phyloP scores from a whole-genome alignment of 768 basidiomycete genomes.

The Amanita fuliginea region DNA sequence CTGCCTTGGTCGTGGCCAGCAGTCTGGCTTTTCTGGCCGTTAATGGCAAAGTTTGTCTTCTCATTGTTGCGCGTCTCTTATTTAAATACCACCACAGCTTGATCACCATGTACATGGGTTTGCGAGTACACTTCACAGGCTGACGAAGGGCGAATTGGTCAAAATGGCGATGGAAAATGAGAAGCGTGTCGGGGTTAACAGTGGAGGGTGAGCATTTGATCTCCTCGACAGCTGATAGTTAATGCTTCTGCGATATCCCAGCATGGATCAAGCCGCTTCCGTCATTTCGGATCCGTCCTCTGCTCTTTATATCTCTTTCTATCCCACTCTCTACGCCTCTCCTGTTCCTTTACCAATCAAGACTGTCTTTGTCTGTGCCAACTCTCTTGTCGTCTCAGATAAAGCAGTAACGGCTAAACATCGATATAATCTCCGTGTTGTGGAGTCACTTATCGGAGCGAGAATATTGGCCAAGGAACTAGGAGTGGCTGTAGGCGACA shows the following conservation, averaged over 20 bases:
- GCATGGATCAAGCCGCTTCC: conserved; percentile 89
- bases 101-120: conserved; percentile 9
- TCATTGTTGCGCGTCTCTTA: background rate
- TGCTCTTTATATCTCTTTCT: conserved; percentile 76
- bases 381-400: conserved; percentile 74
- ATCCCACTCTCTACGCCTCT: conserved; percentile 56
- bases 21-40: conserved; percentile 72
- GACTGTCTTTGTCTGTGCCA: conserved; percentile 66
- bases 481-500: conserved; percentile 27
- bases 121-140: conserved; percentile 2
- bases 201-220: conserved; percentile 49
- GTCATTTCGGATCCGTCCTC: conserved; percentile 63
- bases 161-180: conserved; percentile 78
- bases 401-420: conserved; percentile 68
- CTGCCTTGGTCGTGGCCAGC: conserved; percentile 85
- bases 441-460: conserved; percentile 81
- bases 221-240: background rate
- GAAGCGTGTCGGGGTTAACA: conserved; percentile 73
- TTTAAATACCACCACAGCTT: conserved; percentile 10
- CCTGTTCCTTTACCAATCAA: conserved; percentile 49
- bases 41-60: conserved; percentile 46
- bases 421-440: conserved; percentile 83
- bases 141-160: conserved; percentile 66
- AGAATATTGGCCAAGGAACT: conserved; percentile 58
- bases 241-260: conserved; percentile 12